Evolutionary conservation across 139 green algal species (phyloP), one percentile per base, ranked within the genome.

Genomic region (Haematococcus lacustris): DNA sequence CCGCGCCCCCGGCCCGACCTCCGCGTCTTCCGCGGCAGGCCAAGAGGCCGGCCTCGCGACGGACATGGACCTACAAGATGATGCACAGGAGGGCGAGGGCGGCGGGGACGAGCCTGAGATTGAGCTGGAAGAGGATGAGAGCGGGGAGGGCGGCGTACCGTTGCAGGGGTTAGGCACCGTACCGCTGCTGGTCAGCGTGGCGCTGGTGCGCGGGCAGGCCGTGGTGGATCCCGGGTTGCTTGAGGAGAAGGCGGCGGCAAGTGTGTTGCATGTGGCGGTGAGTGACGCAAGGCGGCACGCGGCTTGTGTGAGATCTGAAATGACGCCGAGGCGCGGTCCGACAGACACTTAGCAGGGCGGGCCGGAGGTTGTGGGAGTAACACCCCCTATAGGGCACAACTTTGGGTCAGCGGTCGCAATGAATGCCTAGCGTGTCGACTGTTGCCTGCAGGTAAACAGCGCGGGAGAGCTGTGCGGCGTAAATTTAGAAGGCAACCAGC

Each of bases 41-140:
- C 34, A 40, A 34, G 2, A 3, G 3, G 13, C 61, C 33, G 17
- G 34, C 33, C 3, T 39, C n/a, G n/a, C n/a, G 4, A 41, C 61
- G 30, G 30, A 68, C 4, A 43, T 25, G 34, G 17, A 43, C 30
- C 21, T 32, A 38, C 33, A 68, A 68, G 37, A 7, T 41, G 35
- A 25, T 30, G 32, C 33, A 70, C 7, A 25, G 23, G 68, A 3
- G 32, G 61, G 51, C 40, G 51, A 37, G 57, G 40, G 61, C 40
- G 81, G 79, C 32, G 81, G 67, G 38, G 77, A 83, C 25, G 79
- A 90, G 73, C 80, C 85, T 41, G 90, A 95, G 57, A 77, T 93
- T 38, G 87, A 95, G 73, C 72, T 93, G 13, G 86, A 91, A 61
- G 87, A 91, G 41, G 87, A 92, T 17, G n/a, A 51, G 30, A 66